phyloP scores from a whole-genome alignment of 2,329 filamentous ascomycete genomes.

The Coniochaeta sp. region DNA sequence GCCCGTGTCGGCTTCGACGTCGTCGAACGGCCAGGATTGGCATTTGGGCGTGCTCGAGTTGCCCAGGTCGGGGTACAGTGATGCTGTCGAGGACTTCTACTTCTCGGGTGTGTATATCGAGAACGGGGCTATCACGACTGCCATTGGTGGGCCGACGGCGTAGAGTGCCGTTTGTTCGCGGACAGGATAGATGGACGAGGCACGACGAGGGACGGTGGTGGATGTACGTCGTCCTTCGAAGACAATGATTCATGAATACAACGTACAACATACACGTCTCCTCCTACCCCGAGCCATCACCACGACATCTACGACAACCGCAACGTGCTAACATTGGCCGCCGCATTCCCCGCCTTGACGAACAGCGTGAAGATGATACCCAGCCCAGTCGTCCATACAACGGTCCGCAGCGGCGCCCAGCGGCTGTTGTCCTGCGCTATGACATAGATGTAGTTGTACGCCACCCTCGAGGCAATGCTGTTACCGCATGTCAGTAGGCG shows the following conservation, averaged over 20 bases:
- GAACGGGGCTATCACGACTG: constrained; percentile 33
- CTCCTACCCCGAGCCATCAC: not conserved
- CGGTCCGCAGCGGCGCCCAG: constrained; percentile 27
- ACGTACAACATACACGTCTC: not conserved
- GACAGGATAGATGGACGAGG: not conserved
- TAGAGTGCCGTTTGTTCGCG: not conserved
- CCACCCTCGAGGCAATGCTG: constrained; percentile 25
- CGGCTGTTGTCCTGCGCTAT: constrained; percentile 32
- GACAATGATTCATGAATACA: too few species aligned
- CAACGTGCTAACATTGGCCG: not conserved
- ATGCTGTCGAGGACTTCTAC: constrained; percentile 58
- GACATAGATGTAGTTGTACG: constrained; percentile 37
- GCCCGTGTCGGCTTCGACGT: constrained; percentile 53
- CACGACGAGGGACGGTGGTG: too few species aligned
- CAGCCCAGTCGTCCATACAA: constrained; percentile 29
- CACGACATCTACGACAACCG: not conserved
- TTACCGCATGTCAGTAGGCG: not conserved
- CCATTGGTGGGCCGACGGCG: constrained; percentile 16
- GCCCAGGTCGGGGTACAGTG: constrained; percentile 46
- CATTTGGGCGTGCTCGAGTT: constrained; percentile 65
- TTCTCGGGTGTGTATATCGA: constrained; percentile 69
- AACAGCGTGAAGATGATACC: constrained; percentile 28
- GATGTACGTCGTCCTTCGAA: too few species aligned
- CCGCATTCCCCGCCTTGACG: constrained; percentile 24
- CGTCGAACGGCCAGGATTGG: constrained; percentile 64